Evolutionary conservation across 352 stramenopile species (phyloP).

Genomic region (Aphanomyces astaci): DNA sequence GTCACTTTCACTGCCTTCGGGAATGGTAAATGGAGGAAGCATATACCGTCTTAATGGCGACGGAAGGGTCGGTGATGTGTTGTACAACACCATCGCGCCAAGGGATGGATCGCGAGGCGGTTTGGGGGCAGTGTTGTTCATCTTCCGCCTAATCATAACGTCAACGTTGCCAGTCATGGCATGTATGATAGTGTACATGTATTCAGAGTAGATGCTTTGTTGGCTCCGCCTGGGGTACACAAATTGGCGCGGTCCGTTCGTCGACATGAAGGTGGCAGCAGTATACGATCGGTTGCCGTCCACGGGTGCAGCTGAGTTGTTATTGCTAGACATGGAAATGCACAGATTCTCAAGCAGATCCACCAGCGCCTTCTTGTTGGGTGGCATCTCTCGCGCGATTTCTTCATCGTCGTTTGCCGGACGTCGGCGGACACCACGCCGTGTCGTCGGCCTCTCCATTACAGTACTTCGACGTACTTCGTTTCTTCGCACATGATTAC

Average conservation of each 20-base stretch:
- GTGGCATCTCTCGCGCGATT: neutral
- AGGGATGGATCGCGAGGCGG: slow-evolving; percentile 4
- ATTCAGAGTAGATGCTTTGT: slow-evolving; percentile 2
- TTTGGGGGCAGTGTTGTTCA: neutral
- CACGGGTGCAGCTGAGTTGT: neutral
- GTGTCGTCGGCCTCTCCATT: neutral
- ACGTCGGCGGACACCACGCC: neutral
- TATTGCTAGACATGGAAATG: slow-evolving; percentile 5
- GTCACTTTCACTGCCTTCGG: slow-evolving; percentile 3
- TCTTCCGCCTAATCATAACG: neutral
- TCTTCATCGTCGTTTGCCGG: slow-evolving; percentile 10
- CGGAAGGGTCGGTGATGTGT: neutral
- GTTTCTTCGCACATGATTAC: neutral
- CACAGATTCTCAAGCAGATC: slow-evolving; percentile 14
- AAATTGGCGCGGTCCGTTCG: slow-evolving; percentile 12
- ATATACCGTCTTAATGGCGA: slow-evolving; percentile 1
- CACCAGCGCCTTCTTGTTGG: slow-evolving; percentile 15
- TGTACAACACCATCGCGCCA: slow-evolving; percentile 12
- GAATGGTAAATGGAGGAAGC: slow-evolving; percentile 17
- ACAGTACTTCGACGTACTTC: neutral
- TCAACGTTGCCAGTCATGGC: neutral
- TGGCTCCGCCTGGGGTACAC: neutral
- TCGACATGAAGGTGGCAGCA: neutral
- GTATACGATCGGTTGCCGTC: neutral
- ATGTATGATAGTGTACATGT: neutral